Evolutionary conservation across 441 rosid species (phyloP).

Genomic region (Arabidopsis lyrata): DNA sequence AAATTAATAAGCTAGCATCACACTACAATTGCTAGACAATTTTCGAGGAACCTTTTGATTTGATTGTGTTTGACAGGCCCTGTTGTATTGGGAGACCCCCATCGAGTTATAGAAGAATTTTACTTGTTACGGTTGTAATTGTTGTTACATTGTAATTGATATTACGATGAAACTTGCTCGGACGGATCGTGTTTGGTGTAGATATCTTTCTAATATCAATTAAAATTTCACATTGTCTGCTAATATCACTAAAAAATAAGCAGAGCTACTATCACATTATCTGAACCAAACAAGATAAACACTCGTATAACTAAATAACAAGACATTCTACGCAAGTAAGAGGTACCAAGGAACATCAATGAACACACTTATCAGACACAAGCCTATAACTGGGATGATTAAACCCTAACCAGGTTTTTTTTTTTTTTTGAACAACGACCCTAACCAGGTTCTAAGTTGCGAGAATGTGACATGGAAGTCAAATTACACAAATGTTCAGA

Average conservation of each 20-base stretch:
- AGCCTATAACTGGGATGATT: background rate
- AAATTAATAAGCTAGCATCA: conserved; percentile 37
- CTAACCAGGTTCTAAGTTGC: background rate
- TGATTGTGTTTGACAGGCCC: conserved; percentile 35
- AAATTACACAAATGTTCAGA: background rate
- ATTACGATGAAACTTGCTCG: too few species aligned
- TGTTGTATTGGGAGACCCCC: conserved; percentile 48
- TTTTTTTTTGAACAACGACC: too few species aligned
- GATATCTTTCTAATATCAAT: background rate
- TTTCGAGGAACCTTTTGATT: conserved; percentile 28
- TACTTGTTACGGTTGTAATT: background rate
- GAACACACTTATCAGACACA: background rate
- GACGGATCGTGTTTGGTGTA: too few species aligned
- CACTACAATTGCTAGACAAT: conserved; percentile 12
- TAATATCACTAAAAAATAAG: too few species aligned
- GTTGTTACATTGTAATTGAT: too few species aligned
- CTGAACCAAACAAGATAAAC: background rate
- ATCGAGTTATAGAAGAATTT: conserved; percentile 44
- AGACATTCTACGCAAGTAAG: background rate
- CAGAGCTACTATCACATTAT: background rate
- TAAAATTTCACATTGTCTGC: background rate
- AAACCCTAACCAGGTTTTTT: background rate
- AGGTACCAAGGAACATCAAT: background rate
- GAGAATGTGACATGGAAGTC: background rate
- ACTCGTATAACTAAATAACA: background rate